Conservation (phyloP, 306 rosid species). For the Carpinus viminea region DNA sequence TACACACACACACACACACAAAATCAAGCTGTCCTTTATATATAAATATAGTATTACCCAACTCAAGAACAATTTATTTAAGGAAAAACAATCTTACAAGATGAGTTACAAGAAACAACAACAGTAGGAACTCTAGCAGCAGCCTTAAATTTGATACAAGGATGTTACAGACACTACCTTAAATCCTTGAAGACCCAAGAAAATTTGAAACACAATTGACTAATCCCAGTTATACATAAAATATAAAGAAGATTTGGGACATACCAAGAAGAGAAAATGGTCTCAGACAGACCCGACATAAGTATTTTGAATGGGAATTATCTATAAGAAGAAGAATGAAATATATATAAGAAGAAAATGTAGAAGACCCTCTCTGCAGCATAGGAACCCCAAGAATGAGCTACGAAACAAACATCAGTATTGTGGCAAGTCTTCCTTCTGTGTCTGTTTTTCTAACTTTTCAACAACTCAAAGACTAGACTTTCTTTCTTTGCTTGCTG, state of each 20-base stretch:
- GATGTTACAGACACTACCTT: slow-evolving; percentile 8
- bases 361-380: slow-evolving; percentile 2
- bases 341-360: neutral
- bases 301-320: neutral
- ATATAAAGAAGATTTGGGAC: neutral
- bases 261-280: neutral
- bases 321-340: neutral
- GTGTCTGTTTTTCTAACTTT: neutral
- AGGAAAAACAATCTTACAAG: neutral
- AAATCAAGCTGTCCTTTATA: no score
- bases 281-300: neutral
- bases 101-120: neutral
- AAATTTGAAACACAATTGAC: neutral
- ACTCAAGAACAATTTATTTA: slow-evolving; percentile 3
- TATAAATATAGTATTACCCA: neutral
- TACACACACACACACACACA: no score
- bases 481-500: no score
- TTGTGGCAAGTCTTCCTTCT: neutral
- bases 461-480: neutral
- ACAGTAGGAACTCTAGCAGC: neutral
- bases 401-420: neutral
- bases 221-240: neutral
- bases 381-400: neutral
- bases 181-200: neutral
- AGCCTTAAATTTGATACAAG: neutral